Evolutionary conservation across 1,139 yeast genomes (phyloP).

Genomic region (Magnusiomyces paraingens): DNA sequence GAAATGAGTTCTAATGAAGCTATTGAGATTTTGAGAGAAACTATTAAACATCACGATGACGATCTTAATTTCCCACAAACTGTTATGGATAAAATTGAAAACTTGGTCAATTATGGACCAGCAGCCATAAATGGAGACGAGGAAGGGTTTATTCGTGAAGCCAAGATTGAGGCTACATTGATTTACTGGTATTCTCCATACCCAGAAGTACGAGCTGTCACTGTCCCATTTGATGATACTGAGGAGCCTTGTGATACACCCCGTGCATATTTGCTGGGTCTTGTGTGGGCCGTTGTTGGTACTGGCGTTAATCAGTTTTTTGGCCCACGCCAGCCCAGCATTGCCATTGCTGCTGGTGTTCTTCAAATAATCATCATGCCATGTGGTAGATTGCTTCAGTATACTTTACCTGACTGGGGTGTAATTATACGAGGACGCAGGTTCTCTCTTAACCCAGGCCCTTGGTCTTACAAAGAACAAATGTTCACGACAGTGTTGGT

Average conservation of each 20-base stretch:
- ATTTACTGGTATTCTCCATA: constrained; percentile 42
- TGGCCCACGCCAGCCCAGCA: constrained; percentile 46
- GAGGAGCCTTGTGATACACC: constrained; percentile 41
- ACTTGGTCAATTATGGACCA: constrained; percentile 22
- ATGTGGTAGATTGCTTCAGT: constrained; percentile 38
- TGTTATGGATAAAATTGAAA: constrained; percentile 32
- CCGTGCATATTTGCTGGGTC: constrained; percentile 48
- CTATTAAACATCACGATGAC: constrained; percentile 38
- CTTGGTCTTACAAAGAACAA: constrained; percentile 65
- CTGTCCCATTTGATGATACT: constrained; percentile 43
- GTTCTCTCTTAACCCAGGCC: constrained; percentile 47
- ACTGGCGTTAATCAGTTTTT: constrained; percentile 53
- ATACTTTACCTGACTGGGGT: constrained; percentile 43
- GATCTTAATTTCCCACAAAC: constrained; percentile 47
- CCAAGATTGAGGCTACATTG: constrained; percentile 41
- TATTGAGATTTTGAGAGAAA: constrained; percentile 37
- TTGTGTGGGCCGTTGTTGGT: constrained; percentile 50
- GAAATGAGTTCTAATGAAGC: constrained; percentile 39
- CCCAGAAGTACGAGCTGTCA: constrained; percentile 45
- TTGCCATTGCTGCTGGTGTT: constrained; percentile 41
- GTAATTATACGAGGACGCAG: constrained; percentile 37
- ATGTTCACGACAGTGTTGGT: constrained; percentile 44
- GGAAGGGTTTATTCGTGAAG: constrained; percentile 25
- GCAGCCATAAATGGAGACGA: constrained; percentile 14
- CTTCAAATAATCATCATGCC: constrained; percentile 52